These are phyloP conservation scores for Talaromyces rugulosus DNA, from an alignment of 2,329 filamentous ascomycete genomes.

Conservation along the genomic window DNA sequence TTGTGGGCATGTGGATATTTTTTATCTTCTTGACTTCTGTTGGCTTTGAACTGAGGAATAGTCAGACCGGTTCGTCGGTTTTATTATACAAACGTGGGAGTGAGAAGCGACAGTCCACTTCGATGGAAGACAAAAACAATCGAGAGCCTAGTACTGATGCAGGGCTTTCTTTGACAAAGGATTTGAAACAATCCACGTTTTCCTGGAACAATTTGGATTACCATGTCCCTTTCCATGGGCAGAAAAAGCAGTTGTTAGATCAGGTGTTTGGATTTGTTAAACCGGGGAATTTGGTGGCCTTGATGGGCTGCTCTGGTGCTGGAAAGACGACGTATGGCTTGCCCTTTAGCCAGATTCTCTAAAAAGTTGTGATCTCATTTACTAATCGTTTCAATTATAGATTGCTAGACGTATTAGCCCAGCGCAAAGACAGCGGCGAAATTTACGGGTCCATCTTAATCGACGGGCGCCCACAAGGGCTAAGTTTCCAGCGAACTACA, in stretches of 20 bases:
- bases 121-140: neutral
- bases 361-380: neutral
- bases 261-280: conserved; percentile 67
- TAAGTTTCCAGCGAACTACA: conserved; percentile 47
- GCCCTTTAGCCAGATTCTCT: neutral
- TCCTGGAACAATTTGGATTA: conserved; percentile 85
- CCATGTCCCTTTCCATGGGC: conserved; percentile 45
- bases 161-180: conserved; percentile 48
- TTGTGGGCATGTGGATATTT: conserved; percentile 67
- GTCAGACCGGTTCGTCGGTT: conserved; percentile 26
- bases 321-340: conserved; percentile 40
- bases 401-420: conserved; percentile 42
- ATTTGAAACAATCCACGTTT: conserved; percentile 63
- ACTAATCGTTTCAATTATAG: conserved; percentile 10
- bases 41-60: conserved; percentile 61
- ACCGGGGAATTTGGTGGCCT: conserved; percentile 68
- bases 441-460: conserved; percentile 41
- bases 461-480: conserved; percentile 37
- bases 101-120: conserved; percentile 14
- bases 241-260: conserved; percentile 49
- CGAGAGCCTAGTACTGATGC: neutral
- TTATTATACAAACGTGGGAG: conserved; percentile 31
- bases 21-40: conserved; percentile 72
- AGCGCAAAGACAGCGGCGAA: conserved; percentile 40
- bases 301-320: conserved; percentile 81